Percentiles rank a stretch among this genome's conserved stretches.
These are phyloP conservation scores for Globisporangium ultimum DNA, from an alignment of 352 stramenopile genomes.

Conservation along the genomic window DNA sequence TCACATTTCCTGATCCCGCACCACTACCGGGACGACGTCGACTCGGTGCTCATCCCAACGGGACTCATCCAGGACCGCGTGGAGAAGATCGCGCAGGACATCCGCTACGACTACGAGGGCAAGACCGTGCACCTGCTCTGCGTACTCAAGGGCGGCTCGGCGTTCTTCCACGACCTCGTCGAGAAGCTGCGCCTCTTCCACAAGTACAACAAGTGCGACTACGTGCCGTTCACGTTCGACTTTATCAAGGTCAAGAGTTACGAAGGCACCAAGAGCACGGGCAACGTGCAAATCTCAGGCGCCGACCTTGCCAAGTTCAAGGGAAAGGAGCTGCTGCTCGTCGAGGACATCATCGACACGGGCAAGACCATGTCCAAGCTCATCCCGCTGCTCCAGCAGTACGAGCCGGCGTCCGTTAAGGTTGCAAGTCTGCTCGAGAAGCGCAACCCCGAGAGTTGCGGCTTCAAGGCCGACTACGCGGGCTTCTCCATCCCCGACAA, in stretches of 20 bases:
- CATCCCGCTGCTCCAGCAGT: slow-evolving; percentile 81
- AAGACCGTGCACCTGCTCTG: slow-evolving; percentile 91
- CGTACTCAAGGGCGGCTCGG: slow-evolving; percentile 88
- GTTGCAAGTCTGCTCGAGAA: slow-evolving; percentile 95
- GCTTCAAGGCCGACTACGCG: slow-evolving; percentile 93
- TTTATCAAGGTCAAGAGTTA: slow-evolving; percentile 96
- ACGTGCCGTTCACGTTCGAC: slow-evolving; percentile 92
- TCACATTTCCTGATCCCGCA: slow-evolving; percentile 75
- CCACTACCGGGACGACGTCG: slow-evolving; percentile 78
- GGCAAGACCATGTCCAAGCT: slow-evolving; percentile 92
- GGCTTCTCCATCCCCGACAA: slow-evolving; percentile 96
- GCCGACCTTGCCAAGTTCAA: slow-evolving; percentile 84
- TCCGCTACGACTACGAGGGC: slow-evolving; percentile 86
- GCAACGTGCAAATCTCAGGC: slow-evolving; percentile 90
- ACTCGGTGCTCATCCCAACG: slow-evolving; percentile 87
- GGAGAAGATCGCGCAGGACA: slow-evolving; percentile 91
- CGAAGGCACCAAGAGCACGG: slow-evolving; percentile 87
- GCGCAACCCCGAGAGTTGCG: slow-evolving; percentile 83
- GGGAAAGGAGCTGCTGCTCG: slow-evolving; percentile 91
- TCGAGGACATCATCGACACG: slow-evolving; percentile 98
- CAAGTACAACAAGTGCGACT: slow-evolving; percentile 87
- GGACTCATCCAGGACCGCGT: slow-evolving; percentile 90
- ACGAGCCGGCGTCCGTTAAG: slow-evolving; percentile 79
- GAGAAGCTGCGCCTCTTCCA: slow-evolving; percentile 81
- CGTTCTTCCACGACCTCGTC: slow-evolving; percentile 89